Base-by-base conservation (phyloP, 352 stramenopile genomes). In the Globisporangium cederbergense region DNA sequence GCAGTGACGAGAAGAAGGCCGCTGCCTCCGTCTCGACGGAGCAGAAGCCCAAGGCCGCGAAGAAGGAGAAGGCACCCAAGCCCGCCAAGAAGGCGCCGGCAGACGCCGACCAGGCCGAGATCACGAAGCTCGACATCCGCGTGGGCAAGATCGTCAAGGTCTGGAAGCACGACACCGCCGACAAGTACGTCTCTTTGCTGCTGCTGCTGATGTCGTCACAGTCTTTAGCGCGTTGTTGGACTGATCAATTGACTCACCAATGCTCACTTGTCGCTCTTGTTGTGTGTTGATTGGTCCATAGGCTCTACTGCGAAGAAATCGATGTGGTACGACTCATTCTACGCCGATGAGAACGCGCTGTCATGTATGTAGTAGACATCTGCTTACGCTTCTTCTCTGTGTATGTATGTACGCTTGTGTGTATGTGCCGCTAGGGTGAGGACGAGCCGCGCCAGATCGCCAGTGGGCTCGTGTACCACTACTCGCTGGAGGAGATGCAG, bases 121-220 rank as follows among this genome's bases (percentile, higher is more conserved):
- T 97, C 75, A 95, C 90, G 62, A 97, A 97, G 73, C 77, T 97
- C 34, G 89, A 97, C 76, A 97, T 97, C 64, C 89, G 90, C 60
- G 91, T 97, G 40, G 91, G 91, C 32, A 79, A 93, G 63, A 96
- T 97, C 72, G 77, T 93, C 63, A 96, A 97, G 64, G 89, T 95
- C 50, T 97, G 89, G 89, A 95, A 96, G 73, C 91, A 97, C 74
- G 87, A 95, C 54, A 92, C 81, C 7, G 88, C 87, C 28, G 90
- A 97, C 67, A 97, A 97, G 77, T 88, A 63, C 43, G 73, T 74
- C 10, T 28, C 2, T 34, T 4, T 54, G 0, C 16, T 65, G 10
- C 46, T 62, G 40, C 22, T 53, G 38, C 43, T 40, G 4, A 13
- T 42, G 22, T 14, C 14, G 30, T 57, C 28, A 49, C 18, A 18